These are phyloP conservation scores for Aspergillus ostianus DNA, from an alignment of 495 filamentous ascomycete genomes.

Conservation along the genomic window DNA sequence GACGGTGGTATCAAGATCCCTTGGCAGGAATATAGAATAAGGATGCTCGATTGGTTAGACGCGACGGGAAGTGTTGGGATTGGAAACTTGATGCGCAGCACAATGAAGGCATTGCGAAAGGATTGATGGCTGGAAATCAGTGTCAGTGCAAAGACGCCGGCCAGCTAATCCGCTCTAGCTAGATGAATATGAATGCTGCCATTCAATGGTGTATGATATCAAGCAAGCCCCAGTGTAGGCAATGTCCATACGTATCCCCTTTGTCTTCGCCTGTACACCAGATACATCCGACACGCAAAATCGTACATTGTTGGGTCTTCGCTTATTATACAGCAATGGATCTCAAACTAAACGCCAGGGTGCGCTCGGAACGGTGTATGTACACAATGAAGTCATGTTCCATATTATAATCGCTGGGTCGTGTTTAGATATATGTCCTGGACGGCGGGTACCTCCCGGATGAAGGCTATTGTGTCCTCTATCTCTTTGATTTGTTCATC, in stretches of 20 bases:
- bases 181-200: too few relatives aligned
- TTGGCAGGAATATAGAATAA: conserved; percentile 73
- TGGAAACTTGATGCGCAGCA: conserved; percentile 73
- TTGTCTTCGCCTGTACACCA: background rate
- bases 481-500: conserved; percentile 53
- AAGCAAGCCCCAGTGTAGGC: too few relatives aligned
- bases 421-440: conserved; percentile 69
- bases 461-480: conserved; percentile 34
- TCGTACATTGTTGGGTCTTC: background rate
- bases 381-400: background rate
- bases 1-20: conserved; percentile 67
- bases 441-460: conserved; percentile 62
- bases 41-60: conserved; percentile 72
- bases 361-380: background rate
- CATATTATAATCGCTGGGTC: conserved; percentile 25
- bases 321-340: background rate
- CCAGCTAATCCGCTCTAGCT: background rate
- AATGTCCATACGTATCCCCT: background rate
- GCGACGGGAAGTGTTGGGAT: conserved; percentile 63
- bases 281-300: background rate
- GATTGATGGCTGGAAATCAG: conserved; percentile 20
- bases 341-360: background rate
- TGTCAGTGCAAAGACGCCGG: background rate
- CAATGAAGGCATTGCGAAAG: conserved; percentile 69
- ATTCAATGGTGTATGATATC: too few relatives aligned